Base-by-base conservation (phyloP, 192 early-diverging fungal genomes). In the Thamnidium elegans region DNA sequence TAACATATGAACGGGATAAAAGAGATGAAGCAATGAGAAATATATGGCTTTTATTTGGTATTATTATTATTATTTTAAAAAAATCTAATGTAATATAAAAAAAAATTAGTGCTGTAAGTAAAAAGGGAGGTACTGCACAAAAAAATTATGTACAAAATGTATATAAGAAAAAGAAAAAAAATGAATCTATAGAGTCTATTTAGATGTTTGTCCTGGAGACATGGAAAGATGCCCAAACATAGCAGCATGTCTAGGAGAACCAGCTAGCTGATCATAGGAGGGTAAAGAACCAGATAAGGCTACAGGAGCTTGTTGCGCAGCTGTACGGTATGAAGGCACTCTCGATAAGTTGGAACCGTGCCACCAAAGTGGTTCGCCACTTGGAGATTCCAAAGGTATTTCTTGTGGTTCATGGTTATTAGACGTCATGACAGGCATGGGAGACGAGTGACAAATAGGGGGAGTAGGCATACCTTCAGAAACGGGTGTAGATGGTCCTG, bases 321-420 rank as follows among this genome's bases (percentile, higher is more conserved):
- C 63, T 11, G 63, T 65, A 6, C 43, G 62, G 20, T 70, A 70
- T 7, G 62, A 65, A 30, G 69, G 69, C 17, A 70, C 69, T 13
- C 63, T 20, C 1, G 62, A 58, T 36, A 70, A 39, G 39, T 70
- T 54, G 9, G 62, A 21, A 17, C 67, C 67, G 14, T 63, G 42
- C 67, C 67, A 69, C 67, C 67, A 69, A 10, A 62, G 20, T 4
- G 34, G 15, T 44, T 42, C 50, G 4, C 30, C 20, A 11, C 14
- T 30, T 51, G 48, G 34, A 10, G 17, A 31, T 20, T 30, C 20
- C 4, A 47, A 13, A 9, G 26, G 43, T 73, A 47, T 39, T 10
- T 39, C 36, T 9, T 9, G 36, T 10, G 36, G 36, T 9, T 39
- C 36, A 39, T 39, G 36, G 4, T 39, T 6, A 39, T 39, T 39